Base-by-base conservation (phyloP, 2,329 filamentous ascomycete genomes). In the Penicillium palitans region DNA sequence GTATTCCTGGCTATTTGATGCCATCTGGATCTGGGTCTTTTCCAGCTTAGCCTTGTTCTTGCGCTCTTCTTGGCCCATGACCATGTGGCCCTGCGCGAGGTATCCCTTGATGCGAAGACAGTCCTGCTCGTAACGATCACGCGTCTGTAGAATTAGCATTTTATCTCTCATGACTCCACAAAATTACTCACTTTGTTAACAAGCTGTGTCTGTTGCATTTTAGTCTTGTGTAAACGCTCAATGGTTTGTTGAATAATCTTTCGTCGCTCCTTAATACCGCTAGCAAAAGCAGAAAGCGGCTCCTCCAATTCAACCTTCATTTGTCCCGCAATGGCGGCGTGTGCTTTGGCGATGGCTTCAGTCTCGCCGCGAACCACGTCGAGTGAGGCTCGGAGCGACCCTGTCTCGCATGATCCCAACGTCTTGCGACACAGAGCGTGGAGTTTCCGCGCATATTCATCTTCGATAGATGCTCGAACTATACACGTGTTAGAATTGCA, bases 41-140 rank as follows among this genome's bases (percentile, higher is more conserved):
- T 99, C 95, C 44, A 99, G 84, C 77, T 96, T 98, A 24, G 93
- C 93, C 79, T 99, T 99, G 77, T 99, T 99, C 79, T 96, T 97
- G 29, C 95, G 87, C 79, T 99, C 95, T 74, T 99, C 95, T 69
- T 99, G 95, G 15, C 95, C 95, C 95, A 99, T 99, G 58, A 99
- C 95, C 95, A 99, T 99, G 74, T 99, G 96, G 10, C 95, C 95
- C 76, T 99, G 95, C 4, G 96, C 95, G 5, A 99, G 85, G 72
- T 99, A 99, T 40, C 95, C 95, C 77, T 99, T 99, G 75, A 99
- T 98, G 74, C 96, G 95, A 45, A 99, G 82, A 72, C 93, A 98
- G 68, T 99, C 96, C 76, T 99, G 93, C 77, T 99, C 95, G 73
- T 96, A 99, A 50, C 89, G 89, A 77, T 99, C 95, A 65, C 95